A percentile compares a stretch with the other conserved stretches of the same genome.
Evolutionary conservation across 2,329 filamentous ascomycete genomes (phyloP).

Genomic region (Cladophialophora psammophila): DNA sequence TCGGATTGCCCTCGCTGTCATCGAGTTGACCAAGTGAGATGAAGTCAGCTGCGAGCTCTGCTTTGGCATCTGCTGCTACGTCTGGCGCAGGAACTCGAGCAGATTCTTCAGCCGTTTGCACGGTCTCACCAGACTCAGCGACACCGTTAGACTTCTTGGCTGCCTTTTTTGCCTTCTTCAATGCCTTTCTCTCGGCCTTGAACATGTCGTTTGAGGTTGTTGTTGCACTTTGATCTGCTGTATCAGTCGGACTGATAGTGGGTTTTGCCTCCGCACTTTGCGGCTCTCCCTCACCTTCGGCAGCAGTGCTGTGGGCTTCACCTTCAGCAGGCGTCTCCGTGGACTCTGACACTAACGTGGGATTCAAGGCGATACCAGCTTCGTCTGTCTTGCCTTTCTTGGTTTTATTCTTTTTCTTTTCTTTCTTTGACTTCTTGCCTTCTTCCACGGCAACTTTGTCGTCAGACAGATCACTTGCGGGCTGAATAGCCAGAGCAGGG

Average conservation of each 20-base stretch:
- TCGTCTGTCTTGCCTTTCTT: background rate
- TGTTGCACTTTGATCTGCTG: background rate
- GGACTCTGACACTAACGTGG: background rate
- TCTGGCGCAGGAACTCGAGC: constrained; percentile 9
- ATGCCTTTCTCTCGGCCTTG: constrained; percentile 22
- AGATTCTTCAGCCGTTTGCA: constrained; percentile 1
- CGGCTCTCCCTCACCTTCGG: background rate
- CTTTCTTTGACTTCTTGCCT: constrained; percentile 44
- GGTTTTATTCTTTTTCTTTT: constrained; percentile 23
- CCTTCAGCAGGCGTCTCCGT: background rate
- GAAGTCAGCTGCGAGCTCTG: constrained; percentile 29
- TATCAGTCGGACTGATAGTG: background rate
- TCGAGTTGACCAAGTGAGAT: constrained; percentile 27
- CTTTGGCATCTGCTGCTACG: background rate
- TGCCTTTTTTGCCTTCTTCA: constrained; percentile 20
- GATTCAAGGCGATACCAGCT: background rate
- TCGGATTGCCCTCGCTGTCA: constrained; percentile 4
- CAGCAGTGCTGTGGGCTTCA: background rate
- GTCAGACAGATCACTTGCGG: constrained; percentile 44
- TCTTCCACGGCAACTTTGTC: constrained; percentile 40
- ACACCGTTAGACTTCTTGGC: constrained; percentile 8
- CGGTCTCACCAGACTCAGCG: background rate
- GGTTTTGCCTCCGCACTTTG: background rate
- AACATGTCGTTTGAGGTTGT: constrained; percentile 7
- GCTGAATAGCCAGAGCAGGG: constrained; percentile 35